Evolutionary conservation across 1,284 basidiomycete species (phyloP).

Genomic region (Sporisorium iseilematis-ciliati): DNA sequence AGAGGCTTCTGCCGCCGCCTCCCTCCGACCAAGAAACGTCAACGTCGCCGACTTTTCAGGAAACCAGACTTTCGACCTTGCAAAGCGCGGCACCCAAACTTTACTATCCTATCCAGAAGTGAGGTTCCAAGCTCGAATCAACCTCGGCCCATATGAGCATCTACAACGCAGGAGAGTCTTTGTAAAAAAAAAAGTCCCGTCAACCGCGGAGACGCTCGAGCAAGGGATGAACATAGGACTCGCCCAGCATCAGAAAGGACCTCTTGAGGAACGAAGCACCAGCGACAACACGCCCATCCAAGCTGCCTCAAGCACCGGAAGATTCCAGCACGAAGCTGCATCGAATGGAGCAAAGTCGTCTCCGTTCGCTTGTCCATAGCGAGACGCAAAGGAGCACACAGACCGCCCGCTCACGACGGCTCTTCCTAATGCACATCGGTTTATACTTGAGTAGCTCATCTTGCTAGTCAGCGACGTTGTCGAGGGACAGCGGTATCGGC

Average conservation of each 20-base stretch:
- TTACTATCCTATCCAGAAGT: constrained; percentile 44
- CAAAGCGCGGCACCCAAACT: constrained; percentile 54
- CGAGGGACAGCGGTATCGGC: constrained; percentile 2
- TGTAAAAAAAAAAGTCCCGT: constrained; percentile 23
- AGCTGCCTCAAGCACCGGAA: constrained; percentile 37
- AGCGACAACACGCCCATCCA: constrained; percentile 15
- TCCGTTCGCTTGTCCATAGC: constrained; percentile 38
- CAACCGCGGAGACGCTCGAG: constrained; percentile 47
- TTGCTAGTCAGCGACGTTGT: constrained; percentile 41
- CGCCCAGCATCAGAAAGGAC: constrained; percentile 42
- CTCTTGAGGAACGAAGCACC: constrained; percentile 38
- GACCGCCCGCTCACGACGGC: constrained; percentile 69
- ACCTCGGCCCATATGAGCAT: constrained; percentile 26
- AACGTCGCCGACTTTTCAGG: constrained; percentile 45
- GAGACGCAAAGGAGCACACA: constrained; percentile 57
- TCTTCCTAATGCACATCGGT: constrained; percentile 69
- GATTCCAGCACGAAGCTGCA: constrained; percentile 28
- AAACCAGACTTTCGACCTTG: constrained; percentile 60
- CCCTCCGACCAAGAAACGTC: not conserved
- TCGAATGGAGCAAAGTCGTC: constrained; percentile 12
- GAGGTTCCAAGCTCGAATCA: constrained; percentile 56
- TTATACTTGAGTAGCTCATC: constrained; percentile 65
- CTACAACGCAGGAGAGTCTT: constrained; percentile 51
- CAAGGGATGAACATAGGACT: constrained; percentile 56
- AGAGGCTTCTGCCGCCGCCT: not conserved